phyloP scores from a whole-genome alignment of 2,329 filamentous ascomycete species.

The Alternaria incomplexa region DNA sequence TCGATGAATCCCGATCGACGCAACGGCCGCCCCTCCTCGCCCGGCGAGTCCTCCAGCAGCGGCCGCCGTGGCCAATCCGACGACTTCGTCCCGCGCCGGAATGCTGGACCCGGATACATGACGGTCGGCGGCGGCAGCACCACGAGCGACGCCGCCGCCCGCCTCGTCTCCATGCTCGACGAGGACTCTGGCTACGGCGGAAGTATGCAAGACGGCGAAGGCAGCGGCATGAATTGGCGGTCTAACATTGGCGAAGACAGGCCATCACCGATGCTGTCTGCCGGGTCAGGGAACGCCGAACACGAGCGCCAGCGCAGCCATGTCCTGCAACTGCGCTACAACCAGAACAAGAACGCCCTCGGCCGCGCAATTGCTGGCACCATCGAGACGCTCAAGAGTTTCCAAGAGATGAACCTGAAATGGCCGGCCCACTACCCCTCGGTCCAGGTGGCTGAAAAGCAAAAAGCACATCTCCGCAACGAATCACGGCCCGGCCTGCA shows the following conservation, averaged over 20 bases:
- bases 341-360: conserved; percentile 86
- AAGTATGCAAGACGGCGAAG: conserved; percentile 71
- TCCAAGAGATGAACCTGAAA: conserved; percentile 86
- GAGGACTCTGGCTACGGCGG: conserved; percentile 91
- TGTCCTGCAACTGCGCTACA: conserved; percentile 93
- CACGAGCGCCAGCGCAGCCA: conserved; percentile 75
- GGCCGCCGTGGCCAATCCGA: conserved; percentile 34
- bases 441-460: conserved; percentile 62
- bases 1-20: conserved; percentile 40
- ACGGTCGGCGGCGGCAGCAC: conserved; percentile 83
- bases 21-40: conserved; percentile 25
- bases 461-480: conserved; percentile 49
- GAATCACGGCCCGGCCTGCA: conserved; percentile 66
- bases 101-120: conserved; percentile 72
- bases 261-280: conserved; percentile 60
- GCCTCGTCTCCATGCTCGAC: conserved; percentile 81
- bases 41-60: conserved; percentile 36
- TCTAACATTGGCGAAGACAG: conserved; percentile 63
- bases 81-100: conserved; percentile 29
- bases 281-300: conserved; percentile 59
- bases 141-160: conserved; percentile 75
- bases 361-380: conserved; percentile 86
- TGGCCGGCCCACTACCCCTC: conserved; percentile 98
- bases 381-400: conserved; percentile 78
- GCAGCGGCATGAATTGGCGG: conserved; percentile 60